phyloP scores from a whole-genome alignment of 129 eudicot species.

The Dittrichia graveolens region DNA sequence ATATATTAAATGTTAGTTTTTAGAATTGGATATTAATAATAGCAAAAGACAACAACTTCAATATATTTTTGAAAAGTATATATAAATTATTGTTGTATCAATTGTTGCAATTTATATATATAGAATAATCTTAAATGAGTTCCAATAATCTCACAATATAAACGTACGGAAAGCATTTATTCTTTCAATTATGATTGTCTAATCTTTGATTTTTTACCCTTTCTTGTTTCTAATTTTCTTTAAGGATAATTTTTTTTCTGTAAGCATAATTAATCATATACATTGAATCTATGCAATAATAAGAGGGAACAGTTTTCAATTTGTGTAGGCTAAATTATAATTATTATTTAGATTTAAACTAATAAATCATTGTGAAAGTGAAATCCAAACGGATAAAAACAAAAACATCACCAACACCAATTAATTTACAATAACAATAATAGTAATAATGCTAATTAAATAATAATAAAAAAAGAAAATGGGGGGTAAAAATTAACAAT shows the following conservation, averaged over 20 bases:
- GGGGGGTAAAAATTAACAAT: not conserved
- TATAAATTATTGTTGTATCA: too few relatives aligned
- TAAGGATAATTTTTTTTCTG: conserved; percentile 6
- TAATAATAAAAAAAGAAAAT: not conserved
- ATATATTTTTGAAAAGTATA: too few relatives aligned
- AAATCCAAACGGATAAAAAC: conserved; percentile 26
- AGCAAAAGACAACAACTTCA: too few relatives aligned
- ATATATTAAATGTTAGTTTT: too few relatives aligned
- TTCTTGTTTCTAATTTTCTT: conserved; percentile 10
- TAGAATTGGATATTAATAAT: too few relatives aligned
- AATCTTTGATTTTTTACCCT: not conserved
- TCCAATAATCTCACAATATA: too few relatives aligned
- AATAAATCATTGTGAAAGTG: conserved; percentile 29
- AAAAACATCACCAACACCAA: conserved; percentile 29
- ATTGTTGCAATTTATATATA: too few relatives aligned
- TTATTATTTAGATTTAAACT: conserved; percentile 14
- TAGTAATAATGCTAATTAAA: not conserved
- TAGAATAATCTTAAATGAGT: too few relatives aligned
- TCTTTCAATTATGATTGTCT: not conserved
- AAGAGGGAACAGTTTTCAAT: conserved; percentile 14
- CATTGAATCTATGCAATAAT: conserved; percentile 9
- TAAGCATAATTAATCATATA: not conserved
- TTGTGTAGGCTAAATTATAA: conserved; percentile 9
- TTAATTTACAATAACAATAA: conserved; percentile 20
- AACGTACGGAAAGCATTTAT: not conserved